These are phyloP conservation scores for Phytophthora citricola DNA, from an alignment of 352 stramenopile species.

Conservation along the genomic window DNA sequence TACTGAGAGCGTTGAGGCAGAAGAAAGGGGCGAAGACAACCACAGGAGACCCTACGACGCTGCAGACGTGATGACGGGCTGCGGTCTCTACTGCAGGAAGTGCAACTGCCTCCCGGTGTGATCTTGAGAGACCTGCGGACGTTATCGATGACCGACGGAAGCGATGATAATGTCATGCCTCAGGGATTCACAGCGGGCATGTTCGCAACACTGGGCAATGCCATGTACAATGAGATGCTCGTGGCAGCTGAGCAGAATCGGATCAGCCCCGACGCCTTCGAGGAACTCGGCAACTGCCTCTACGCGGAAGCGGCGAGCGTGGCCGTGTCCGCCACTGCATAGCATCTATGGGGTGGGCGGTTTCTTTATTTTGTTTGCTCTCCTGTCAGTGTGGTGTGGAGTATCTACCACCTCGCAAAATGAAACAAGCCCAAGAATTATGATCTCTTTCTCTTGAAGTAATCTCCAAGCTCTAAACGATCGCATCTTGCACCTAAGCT, in stretches of 20 bases:
- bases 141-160: conserved; percentile 38
- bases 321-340: conserved; percentile 53
- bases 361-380: conserved; percentile 32
- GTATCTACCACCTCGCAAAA: conserved; percentile 20
- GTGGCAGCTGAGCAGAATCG: conserved; percentile 46
- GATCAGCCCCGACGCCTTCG: conserved; percentile 58
- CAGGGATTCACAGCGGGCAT: conserved; percentile 77
- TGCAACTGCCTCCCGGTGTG: conserved; percentile 42
- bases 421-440: conserved; percentile 6
- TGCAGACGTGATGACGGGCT: conserved; percentile 50
- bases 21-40: not conserved
- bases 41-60: conserved; percentile 12
- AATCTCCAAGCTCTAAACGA: not conserved
- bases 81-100: conserved; percentile 53
- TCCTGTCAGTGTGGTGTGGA: conserved; percentile 16
- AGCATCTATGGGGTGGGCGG: conserved; percentile 17
- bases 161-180: conserved; percentile 44
- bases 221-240: conserved; percentile 74
- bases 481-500: no score
- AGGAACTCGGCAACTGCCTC: conserved; percentile 58
- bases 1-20: conserved; percentile 16
- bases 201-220: conserved; percentile 74
- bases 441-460: conserved; percentile 2
- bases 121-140: conserved; percentile 61
- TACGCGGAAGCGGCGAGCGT: conserved; percentile 54